These are phyloP conservation scores for Cladosporium velox DNA, from an alignment of 2,329 filamentous ascomycete genomes.

Conservation along the genomic window DNA sequence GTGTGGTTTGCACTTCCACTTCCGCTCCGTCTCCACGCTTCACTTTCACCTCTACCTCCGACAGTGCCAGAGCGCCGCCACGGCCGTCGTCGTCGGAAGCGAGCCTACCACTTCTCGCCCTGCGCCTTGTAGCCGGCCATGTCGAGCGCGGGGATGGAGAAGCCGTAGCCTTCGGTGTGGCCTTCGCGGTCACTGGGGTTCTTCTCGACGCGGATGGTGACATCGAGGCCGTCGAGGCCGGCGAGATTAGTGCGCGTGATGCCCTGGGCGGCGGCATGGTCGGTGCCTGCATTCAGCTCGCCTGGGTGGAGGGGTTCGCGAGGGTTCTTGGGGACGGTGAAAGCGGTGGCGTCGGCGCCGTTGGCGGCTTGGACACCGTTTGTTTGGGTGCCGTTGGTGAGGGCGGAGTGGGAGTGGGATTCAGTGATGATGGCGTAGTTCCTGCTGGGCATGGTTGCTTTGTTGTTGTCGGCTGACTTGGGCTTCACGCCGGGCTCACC, in stretches of 20 bases:
- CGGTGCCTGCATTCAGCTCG: constrained; percentile 75
- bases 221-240: constrained; percentile 49
- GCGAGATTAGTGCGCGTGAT: constrained; percentile 45
- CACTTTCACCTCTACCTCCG: background rate
- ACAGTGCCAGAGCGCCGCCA: background rate
- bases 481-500: constrained; percentile 46
- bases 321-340: constrained; percentile 52
- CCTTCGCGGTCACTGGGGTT: constrained; percentile 46
- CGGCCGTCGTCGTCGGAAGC: background rate
- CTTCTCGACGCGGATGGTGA: constrained; percentile 52
- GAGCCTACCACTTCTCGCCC: constrained; percentile 25
- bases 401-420: constrained; percentile 39
- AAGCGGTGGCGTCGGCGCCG: constrained; percentile 42
- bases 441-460: constrained; percentile 77
- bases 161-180: constrained; percentile 53
- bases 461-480: constrained; percentile 73
- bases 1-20: background rate
- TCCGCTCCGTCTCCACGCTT: background rate
- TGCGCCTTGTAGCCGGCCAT: constrained; percentile 25
- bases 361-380: constrained; percentile 25
- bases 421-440: constrained; percentile 67
- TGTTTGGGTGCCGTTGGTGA: constrained; percentile 24
- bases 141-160: constrained; percentile 49
- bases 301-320: constrained; percentile 73
- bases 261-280: constrained; percentile 65